These are phyloP conservation scores for Candida neerlandica DNA, from an alignment of 1,139 yeast genomes.

Conservation along the genomic window DNA sequence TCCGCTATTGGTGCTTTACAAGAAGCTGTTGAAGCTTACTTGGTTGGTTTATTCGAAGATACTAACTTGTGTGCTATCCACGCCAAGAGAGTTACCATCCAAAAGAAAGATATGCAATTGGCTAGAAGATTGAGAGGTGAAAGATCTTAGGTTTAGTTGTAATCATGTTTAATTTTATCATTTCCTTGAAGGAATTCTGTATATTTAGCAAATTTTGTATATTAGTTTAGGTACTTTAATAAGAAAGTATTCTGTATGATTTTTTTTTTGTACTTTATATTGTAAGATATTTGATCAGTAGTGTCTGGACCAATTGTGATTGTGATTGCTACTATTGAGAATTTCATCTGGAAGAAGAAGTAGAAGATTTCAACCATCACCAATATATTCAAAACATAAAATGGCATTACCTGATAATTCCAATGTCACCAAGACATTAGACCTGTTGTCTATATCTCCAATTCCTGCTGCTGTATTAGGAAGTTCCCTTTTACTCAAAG, in stretches of 20 bases:
- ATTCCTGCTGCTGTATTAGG: slow-evolving; percentile 18
- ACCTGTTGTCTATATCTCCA: slow-evolving; percentile 16
- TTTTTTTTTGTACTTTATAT: no score
- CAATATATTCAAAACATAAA: background rate
- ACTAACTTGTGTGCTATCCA: slow-evolving; percentile 98
- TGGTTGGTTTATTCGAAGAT: slow-evolving; percentile 88
- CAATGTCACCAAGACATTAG: slow-evolving; percentile 8
- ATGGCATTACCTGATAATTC: background rate
- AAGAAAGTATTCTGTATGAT: slow-evolving; percentile 3
- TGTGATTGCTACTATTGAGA: background rate
- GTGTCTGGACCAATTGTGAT: background rate
- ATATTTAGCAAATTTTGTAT: slow-evolving; percentile 8
- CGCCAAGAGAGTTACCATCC: slow-evolving; percentile 99
- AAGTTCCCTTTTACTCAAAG: slow-evolving; percentile 15
- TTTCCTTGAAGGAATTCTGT: slow-evolving; percentile 7
- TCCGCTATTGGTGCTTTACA: slow-evolving; percentile 99
- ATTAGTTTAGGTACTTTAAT: slow-evolving; percentile 9
- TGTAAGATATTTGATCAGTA: background rate
- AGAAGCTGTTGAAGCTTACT: slow-evolving; percentile 98
- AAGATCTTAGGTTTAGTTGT: slow-evolving; percentile 55
- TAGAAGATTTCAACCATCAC: background rate
- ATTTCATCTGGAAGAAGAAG: background rate
- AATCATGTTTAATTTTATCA: background rate
- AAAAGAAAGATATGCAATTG: slow-evolving; percentile 98
- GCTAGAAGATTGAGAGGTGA: slow-evolving; percentile 99